Evolutionary conservation across 2,329 filamentous ascomycete species (phyloP).

Genomic region (Nemania sp.): DNA sequence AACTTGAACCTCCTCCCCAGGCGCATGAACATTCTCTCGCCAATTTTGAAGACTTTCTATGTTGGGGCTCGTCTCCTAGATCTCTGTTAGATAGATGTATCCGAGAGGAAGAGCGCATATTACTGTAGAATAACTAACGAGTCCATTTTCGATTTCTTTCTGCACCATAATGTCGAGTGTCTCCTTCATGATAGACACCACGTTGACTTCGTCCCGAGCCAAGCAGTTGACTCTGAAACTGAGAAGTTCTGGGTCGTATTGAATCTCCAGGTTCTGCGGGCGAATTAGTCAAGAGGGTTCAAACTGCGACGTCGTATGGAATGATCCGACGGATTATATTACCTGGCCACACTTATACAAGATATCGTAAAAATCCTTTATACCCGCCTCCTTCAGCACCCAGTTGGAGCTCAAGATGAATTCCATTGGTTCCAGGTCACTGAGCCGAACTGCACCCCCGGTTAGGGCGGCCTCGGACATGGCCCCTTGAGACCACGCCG

Average conservation of each 20-base stretch:
- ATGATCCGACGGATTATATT: neutral
- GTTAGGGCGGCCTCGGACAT: neutral
- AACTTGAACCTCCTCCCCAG: neutral
- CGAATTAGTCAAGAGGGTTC: neutral
- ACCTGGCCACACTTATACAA: constrained; percentile 24
- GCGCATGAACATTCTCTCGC: constrained; percentile 1
- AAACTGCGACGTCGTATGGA: neutral
- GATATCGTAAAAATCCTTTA: constrained; percentile 25
- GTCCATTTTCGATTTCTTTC: constrained; percentile 5
- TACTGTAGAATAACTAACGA: constrained; percentile 6
- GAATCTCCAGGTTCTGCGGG: constrained; percentile 23
- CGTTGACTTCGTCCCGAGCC: constrained; percentile 7
- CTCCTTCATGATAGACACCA: constrained; percentile 9
- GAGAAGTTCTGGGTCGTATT: constrained; percentile 13
- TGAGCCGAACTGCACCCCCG: neutral
- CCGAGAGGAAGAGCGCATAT: neutral
- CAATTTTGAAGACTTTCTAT: constrained; percentile 12
- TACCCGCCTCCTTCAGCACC: constrained; percentile 24
- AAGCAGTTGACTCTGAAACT: constrained; percentile 24
- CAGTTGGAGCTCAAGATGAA: constrained; percentile 31
- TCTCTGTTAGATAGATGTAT: neutral
- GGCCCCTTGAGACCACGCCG: neutral
- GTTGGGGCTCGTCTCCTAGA: constrained; percentile 6
- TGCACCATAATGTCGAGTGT: constrained; percentile 15
- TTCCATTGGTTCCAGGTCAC: constrained; percentile 19